A percentile compares a stretch with the other conserved stretches of the same genome.
These are phyloP conservation scores for Aegilops sharonensis DNA, from an alignment of 176 grass and related monocot genomes.

Conservation along the genomic window DNA sequence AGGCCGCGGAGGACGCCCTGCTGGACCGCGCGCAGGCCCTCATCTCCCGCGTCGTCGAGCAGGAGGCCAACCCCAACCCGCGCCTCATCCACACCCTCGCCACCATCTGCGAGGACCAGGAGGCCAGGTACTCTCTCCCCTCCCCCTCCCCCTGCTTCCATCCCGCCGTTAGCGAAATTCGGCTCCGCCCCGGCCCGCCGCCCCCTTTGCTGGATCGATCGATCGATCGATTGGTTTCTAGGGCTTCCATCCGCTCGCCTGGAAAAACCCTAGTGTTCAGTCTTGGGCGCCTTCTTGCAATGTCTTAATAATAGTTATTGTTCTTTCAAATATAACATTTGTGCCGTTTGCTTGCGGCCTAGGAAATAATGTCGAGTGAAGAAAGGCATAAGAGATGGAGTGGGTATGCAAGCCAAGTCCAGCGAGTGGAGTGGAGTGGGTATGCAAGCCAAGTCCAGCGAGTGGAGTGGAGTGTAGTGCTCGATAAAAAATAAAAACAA, in stretches of 20 bases:
- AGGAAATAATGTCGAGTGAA: neutral
- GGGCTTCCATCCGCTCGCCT: neutral
- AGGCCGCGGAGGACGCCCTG: constrained; percentile 49
- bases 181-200: neutral
- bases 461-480: too few relatives aligned
- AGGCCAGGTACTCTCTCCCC: constrained; percentile 32
- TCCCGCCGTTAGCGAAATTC: neutral
- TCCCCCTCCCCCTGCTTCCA: neutral
- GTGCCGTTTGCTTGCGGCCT: neutral
- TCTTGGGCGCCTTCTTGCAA: too few relatives aligned
- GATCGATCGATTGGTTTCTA: neutral
- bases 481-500: too few relatives aligned
- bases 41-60: constrained; percentile 54
- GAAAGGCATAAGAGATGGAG: neutral
- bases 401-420: too few relatives aligned
- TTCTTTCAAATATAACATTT: neutral
- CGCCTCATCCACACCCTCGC: constrained; percentile 85
- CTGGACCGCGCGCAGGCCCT: constrained; percentile 56
- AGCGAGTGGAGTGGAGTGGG: too few relatives aligned
- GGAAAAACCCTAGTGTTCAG: too few relatives aligned
- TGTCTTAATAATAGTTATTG: too few relatives aligned
- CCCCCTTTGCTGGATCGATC: neutral
- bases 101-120: constrained; percentile 67
- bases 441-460: too few relatives aligned
- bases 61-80: constrained; percentile 68